Evolutionary conservation across 2,329 filamentous ascomycete genomes (phyloP).

Genomic region (Colletotrichum karsti): DNA sequence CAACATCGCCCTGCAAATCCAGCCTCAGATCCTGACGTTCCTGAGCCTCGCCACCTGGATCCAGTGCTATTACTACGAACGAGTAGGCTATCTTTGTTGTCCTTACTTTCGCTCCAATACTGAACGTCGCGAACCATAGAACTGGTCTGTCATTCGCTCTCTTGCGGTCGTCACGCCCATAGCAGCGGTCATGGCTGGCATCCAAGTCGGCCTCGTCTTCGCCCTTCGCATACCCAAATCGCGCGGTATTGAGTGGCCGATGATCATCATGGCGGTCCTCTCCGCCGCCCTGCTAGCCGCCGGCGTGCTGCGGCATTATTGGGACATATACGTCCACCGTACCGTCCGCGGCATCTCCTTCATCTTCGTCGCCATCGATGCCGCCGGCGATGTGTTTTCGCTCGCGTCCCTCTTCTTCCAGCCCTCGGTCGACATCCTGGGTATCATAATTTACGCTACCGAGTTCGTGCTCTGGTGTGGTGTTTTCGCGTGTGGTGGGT

Average conservation of each 20-base stretch:
- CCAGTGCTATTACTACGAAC: slow-evolving; percentile 52
- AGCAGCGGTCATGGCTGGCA: slow-evolving; percentile 63
- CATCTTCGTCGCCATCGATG: slow-evolving; percentile 76
- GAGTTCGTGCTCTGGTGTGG: slow-evolving; percentile 75
- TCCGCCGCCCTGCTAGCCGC: slow-evolving; percentile 70
- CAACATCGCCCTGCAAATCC: slow-evolving; percentile 50
- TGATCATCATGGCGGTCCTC: slow-evolving; percentile 72
- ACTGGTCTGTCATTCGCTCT: slow-evolving; percentile 61
- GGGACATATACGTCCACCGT: slow-evolving; percentile 72
- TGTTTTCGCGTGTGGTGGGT: slow-evolving; percentile 70
- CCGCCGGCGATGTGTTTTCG: slow-evolving; percentile 73
- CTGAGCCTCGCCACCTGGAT: slow-evolving; percentile 53
- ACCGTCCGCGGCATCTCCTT: slow-evolving; percentile 78
- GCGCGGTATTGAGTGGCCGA: slow-evolving; percentile 63
- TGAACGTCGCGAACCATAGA: no score
- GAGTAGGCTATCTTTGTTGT: slow-evolving; percentile 42
- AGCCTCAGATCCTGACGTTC: slow-evolving; percentile 52
- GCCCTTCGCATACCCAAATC: slow-evolving; percentile 56
- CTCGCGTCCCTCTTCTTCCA: slow-evolving; percentile 72
- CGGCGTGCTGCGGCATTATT: slow-evolving; percentile 74
- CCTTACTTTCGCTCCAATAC: no score
- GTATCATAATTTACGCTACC: slow-evolving; percentile 72
- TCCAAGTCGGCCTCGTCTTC: slow-evolving; percentile 68
- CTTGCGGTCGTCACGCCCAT: slow-evolving; percentile 58
- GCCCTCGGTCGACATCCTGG: slow-evolving; percentile 64